Percentiles rank a stretch among this genome's conserved stretches.
Evolutionary conservation across 495 filamentous ascomycete species (phyloP).

Genomic region (Penicillium samsonianum): DNA sequence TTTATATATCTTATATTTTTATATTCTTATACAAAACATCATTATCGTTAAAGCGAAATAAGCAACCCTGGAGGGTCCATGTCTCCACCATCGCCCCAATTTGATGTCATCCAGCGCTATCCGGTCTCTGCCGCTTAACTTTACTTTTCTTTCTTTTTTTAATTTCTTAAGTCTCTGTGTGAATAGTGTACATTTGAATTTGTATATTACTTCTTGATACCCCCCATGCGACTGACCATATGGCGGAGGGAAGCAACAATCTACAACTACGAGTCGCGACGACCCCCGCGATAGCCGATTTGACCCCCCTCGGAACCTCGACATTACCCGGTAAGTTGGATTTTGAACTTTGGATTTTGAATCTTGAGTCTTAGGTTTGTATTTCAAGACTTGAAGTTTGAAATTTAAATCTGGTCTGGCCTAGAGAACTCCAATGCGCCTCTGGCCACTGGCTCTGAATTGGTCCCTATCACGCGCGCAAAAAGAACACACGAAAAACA

Average conservation of each 20-base stretch:
- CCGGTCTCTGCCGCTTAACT: conserved; percentile 29
- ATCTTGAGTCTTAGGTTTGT: not conserved
- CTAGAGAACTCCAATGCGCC: conserved; percentile 8
- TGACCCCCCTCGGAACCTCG: conserved; percentile 19
- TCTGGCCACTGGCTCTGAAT: not conserved
- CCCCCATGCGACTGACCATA: conserved; percentile 21
- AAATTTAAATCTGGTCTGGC: not conserved
- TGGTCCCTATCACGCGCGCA: conserved; percentile 2
- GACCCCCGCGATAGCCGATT: conserved; percentile 22
- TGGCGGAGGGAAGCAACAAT: conserved; percentile 25
- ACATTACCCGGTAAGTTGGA: conserved; percentile 26
- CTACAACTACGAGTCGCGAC: conserved; percentile 20
- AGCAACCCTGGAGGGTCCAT: conserved; percentile 14
- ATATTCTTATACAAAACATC: too few relatives aligned
- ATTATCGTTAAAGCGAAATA: too few relatives aligned
- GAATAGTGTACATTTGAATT: not conserved
- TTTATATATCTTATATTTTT: not conserved
- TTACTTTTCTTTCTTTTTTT: conserved; percentile 13
- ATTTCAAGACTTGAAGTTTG: not conserved
- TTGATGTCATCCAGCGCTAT: conserved; percentile 36
- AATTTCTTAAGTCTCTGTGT: conserved; percentile 1
- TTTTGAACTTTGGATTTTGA: not conserved
- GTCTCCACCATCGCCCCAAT: conserved; percentile 23
- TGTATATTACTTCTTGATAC: not conserved
- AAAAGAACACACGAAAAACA: conserved; percentile 1